Conservation (phyloP, 495 filamentous ascomycete genomes). For the Penicillium lagena region DNA sequence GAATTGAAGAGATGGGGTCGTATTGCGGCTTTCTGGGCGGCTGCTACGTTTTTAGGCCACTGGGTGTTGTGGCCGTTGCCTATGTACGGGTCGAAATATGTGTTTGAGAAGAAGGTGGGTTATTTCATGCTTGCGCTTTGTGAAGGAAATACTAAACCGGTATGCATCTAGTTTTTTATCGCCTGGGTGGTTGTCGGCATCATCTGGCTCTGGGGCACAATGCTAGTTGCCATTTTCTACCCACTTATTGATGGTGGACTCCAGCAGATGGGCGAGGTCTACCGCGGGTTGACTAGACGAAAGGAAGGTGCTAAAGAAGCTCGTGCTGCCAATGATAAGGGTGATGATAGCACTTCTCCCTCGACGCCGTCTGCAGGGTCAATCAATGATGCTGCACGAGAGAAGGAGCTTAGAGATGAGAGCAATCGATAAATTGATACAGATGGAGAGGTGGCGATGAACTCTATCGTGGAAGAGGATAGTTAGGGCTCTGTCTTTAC, state of each 20-base stretch:
- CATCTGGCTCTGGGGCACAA: constrained; percentile 59
- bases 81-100: constrained; percentile 33
- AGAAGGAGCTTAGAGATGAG: neutral
- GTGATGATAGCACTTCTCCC: neutral
- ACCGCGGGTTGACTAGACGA: constrained; percentile 5
- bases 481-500: too few species aligned
- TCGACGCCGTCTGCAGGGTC: constrained; percentile 9
- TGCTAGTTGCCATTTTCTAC: constrained; percentile 28
- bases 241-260: constrained; percentile 29
- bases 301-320: neutral
- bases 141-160: too few species aligned
- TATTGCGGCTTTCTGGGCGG: constrained; percentile 30
- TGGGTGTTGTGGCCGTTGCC: constrained; percentile 36
- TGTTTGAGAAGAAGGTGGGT: constrained; percentile 26
- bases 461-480: neutral
- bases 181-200: constrained; percentile 74
- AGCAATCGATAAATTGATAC: neutral
- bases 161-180: constrained; percentile 53
- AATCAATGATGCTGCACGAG: constrained; percentile 1
- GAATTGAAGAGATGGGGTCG: constrained; percentile 31
- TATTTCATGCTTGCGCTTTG: neutral
- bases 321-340: neutral
- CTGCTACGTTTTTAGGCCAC: constrained; percentile 30
- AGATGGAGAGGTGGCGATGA: neutral
- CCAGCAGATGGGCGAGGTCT: constrained; percentile 21